These are phyloP conservation scores for Ligustrum vulgare DNA, from an alignment of 257 asterid species.

Conservation along the genomic window DNA sequence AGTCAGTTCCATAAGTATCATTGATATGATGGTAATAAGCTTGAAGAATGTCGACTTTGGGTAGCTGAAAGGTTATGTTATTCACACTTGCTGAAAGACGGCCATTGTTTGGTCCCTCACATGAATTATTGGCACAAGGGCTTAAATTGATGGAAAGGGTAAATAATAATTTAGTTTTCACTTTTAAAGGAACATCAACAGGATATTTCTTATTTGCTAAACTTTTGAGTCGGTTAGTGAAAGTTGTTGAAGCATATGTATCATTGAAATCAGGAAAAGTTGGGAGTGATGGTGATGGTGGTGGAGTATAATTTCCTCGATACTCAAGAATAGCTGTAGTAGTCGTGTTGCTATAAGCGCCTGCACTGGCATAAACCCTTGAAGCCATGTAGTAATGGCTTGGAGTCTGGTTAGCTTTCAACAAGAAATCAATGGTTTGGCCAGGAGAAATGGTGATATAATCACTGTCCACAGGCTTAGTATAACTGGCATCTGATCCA, in stretches of 20 bases:
- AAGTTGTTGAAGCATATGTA: constrained; percentile 23
- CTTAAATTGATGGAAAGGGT: constrained; percentile 37
- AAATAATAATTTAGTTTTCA: constrained; percentile 24
- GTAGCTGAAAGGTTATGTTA: constrained; percentile 36
- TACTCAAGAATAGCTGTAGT: constrained; percentile 49
- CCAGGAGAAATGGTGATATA: constrained; percentile 60
- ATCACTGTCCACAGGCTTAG: constrained; percentile 32
- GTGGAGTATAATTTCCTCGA: constrained; percentile 36
- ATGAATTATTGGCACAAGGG: constrained; percentile 31
- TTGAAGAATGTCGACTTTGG: constrained; percentile 37
- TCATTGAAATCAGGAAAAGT: constrained; percentile 29
- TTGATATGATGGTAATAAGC: constrained; percentile 36
- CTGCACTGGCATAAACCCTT: constrained; percentile 28
- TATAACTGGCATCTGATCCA: constrained; percentile 58
- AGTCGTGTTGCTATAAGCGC: constrained; percentile 26
- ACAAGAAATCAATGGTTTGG: constrained; percentile 58
- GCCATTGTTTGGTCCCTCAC: constrained; percentile 34
- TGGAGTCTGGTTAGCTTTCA: constrained; percentile 46
- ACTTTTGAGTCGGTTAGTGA: constrained; percentile 32
- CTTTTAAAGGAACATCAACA: constrained; percentile 40
- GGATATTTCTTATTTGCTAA: constrained; percentile 34
- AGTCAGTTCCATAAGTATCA: constrained; percentile 29
- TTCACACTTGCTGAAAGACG: constrained; percentile 53
- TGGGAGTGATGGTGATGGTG: constrained; percentile 31
- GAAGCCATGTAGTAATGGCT: constrained; percentile 63